phyloP scores from a whole-genome alignment of 768 basidiomycete species.

The Rhizopogon salebrosus region DNA sequence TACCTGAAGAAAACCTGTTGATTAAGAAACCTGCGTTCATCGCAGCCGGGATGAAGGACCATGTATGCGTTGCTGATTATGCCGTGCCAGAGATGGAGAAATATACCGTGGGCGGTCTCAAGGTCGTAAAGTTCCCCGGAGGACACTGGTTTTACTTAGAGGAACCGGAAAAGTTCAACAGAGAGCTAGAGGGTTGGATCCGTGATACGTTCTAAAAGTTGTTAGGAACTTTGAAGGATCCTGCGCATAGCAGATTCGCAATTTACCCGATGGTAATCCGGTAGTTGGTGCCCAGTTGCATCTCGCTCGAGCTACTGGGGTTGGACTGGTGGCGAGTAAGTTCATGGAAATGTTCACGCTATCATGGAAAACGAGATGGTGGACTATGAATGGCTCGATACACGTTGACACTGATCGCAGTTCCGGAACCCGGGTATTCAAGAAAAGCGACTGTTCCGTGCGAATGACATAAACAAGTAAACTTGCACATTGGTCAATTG shows the following conservation, averaged over 20 bases:
- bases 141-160: slow-evolving; percentile 36
- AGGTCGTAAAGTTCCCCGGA: slow-evolving; percentile 27
- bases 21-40: slow-evolving; percentile 34
- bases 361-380: neutral
- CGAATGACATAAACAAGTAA: neutral
- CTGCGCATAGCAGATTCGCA: too few relatives aligned
- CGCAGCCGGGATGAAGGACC: slow-evolving; percentile 30
- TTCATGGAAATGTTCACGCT: neutral
- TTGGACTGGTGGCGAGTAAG: too few relatives aligned
- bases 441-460: neutral
- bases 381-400: too few relatives aligned
- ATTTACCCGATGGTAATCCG: too few relatives aligned
- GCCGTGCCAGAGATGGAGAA: slow-evolving; percentile 19
- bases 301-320: neutral
- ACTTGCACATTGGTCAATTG: neutral
- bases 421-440: neutral
- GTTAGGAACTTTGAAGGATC: neutral
- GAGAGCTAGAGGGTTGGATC: slow-evolving; percentile 30
- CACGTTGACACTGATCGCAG: too few relatives aligned
- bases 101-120: slow-evolving; percentile 22
- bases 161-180: slow-evolving; percentile 29
- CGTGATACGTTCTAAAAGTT: slow-evolving; percentile 9
- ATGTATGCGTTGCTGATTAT: slow-evolving; percentile 24
- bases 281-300: too few relatives aligned
- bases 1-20: slow-evolving; percentile 19